These are phyloP conservation scores for Coemansia sp. DNA, from an alignment of 192 early-diverging fungal genomes.

Conservation along the genomic window DNA sequence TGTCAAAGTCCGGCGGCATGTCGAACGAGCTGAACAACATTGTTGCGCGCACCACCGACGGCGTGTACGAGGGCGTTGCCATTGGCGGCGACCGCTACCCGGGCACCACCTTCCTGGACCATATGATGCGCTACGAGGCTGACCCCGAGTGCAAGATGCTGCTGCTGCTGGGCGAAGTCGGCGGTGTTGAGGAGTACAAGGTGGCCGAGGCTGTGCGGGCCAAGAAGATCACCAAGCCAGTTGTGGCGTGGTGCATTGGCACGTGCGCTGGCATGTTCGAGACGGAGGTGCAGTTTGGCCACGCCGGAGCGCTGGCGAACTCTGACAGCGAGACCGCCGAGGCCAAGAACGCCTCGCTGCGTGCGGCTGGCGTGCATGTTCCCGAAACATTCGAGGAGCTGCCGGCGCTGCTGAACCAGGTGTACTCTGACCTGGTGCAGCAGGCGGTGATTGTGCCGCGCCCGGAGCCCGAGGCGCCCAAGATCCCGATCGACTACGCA, in stretches of 20 bases:
- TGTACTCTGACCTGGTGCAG: slow-evolving; percentile 76
- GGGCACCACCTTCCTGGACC: slow-evolving; percentile 97
- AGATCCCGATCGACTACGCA: slow-evolving; percentile 98
- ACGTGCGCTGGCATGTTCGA: slow-evolving; percentile 99
- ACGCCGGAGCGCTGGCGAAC: slow-evolving; percentile 95
- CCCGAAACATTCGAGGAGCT: slow-evolving; percentile 96
- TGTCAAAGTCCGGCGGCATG: slow-evolving; percentile 99
- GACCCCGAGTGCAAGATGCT: slow-evolving; percentile 94
- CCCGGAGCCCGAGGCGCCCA: slow-evolving; percentile 90
- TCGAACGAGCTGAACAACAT: slow-evolving; percentile 99
- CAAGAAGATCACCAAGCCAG: slow-evolving; percentile 93
- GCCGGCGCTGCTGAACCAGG: slow-evolving; percentile 74
- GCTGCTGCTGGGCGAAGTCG: slow-evolving; percentile 94
- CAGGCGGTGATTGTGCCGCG: slow-evolving; percentile 66
- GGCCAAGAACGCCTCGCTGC: slow-evolving; percentile 90
- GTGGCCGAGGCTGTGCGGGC: slow-evolving; percentile 88
- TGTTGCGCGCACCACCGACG: slow-evolving; percentile 91
- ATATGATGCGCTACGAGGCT: slow-evolving; percentile 90
- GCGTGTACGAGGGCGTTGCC: slow-evolving; percentile 98
- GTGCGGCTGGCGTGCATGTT: slow-evolving; percentile 83
- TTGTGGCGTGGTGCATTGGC: slow-evolving; percentile 99
- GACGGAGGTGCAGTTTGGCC: slow-evolving; percentile 98
- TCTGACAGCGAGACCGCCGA: slow-evolving; percentile 94
- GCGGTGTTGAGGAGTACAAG: slow-evolving; percentile 96
- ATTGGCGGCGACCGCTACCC: slow-evolving; percentile 99